Evolutionary conservation across 2,329 filamentous ascomycete genomes (phyloP), one percentile per base, ranked within the genome.

Genomic region (Thelonectria rubi): DNA sequence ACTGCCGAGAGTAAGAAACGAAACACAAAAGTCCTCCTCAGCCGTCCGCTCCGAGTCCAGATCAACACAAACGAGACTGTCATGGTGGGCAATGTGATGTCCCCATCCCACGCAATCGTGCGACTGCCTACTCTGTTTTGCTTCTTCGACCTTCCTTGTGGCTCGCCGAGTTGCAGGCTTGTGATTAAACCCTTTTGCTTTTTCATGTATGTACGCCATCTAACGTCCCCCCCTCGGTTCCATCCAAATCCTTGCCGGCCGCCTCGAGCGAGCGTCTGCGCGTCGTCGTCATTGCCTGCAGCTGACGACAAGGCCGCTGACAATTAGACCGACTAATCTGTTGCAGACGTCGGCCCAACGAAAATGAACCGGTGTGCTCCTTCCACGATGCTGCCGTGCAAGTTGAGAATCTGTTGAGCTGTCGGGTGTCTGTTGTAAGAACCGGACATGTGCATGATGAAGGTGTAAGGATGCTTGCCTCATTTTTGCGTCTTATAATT

Each of bases 281-380:
- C 65, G 51, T 62, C 63, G 39, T 39, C 32, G 14, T 58, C 47
- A 57, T 59, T 69, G 61, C 68, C 68, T 68, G 52, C 57, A 55
- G 51, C 53, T 50, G 54, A 45, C 55, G 17, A 50, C 55, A 45
- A 50, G 37, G 51, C 20, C 30, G 34, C 21, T 43, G 42, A 15
- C 34, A 37, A 37, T 37, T 37, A 10, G 34, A 37, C 4, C 30
- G 54, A 55, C 48, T 51, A 56, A 45, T 37, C 15, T 32, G 26
- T 9, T 30, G 26, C 26, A 2, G 26, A 30, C 15, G 45, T 37
- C 4, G 12, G 30, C 47, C 49, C 40, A 37, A 51, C 53, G 30
- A 48, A 53, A 61, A 56, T 52, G 32, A 48, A 30, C 58, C 42
- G 53, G 53, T 45, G 52, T 30, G 58, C 45, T 20, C 17, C 40